Evolutionary conservation across 2,329 filamentous ascomycete genomes (phyloP).

Genomic region (Monosporascus cannonballus): DNA sequence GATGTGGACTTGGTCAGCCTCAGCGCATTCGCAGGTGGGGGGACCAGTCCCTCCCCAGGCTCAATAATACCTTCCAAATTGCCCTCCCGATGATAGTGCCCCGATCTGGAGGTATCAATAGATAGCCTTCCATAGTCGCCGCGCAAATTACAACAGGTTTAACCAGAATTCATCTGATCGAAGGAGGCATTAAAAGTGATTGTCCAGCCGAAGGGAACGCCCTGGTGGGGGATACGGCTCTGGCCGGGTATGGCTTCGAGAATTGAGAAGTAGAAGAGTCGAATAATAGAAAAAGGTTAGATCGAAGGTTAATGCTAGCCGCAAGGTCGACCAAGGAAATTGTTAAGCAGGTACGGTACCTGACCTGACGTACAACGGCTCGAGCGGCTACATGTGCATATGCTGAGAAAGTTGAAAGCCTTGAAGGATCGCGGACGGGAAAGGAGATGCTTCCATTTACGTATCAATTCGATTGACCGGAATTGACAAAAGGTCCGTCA

Average conservation of each 20-base stretch:
- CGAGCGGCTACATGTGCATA: background rate
- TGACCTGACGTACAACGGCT: too few relatives aligned
- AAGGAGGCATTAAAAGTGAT: too few relatives aligned
- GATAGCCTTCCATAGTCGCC: slow-evolving; percentile 40
- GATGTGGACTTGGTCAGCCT: slow-evolving; percentile 13
- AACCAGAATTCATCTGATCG: background rate
- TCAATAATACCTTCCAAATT: slow-evolving; percentile 43
- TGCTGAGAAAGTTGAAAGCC: background rate
- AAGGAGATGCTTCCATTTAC: background rate
- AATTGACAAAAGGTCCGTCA: too few relatives aligned
- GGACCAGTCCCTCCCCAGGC: background rate
- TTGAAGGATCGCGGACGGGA: background rate
- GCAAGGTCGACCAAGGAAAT: too few relatives aligned
- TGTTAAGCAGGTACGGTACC: too few relatives aligned
- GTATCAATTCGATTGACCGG: background rate
- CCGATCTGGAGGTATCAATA: slow-evolving; percentile 45
- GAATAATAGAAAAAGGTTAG: background rate
- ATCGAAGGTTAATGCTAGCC: too few relatives aligned
- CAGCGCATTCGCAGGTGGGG: background rate
- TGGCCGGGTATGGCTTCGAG: background rate
- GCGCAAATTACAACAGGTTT: background rate
- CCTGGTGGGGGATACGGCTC: background rate
- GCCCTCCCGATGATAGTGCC: slow-evolving; percentile 45
- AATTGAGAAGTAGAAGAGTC: background rate
- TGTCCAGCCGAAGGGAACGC: background rate